A percentile compares a stretch with the other conserved stretches of the same genome.
phyloP scores from a whole-genome alignment of 345 rosid genomes.

The Gossypium thurberi region DNA sequence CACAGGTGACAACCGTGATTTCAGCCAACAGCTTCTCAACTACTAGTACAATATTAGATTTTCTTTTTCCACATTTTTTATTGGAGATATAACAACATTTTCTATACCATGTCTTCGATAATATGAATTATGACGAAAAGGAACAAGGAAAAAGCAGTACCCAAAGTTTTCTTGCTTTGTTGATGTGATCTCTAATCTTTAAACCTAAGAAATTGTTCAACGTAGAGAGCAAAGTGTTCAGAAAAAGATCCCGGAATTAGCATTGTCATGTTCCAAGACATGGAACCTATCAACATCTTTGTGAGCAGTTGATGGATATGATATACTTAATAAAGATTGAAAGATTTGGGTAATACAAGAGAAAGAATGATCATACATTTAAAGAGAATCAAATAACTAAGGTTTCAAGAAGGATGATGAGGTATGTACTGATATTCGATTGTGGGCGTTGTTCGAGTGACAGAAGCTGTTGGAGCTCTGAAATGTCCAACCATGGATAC shows the following conservation, averaged over 20 bases:
- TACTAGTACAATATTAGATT: background rate
- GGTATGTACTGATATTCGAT: conserved; percentile 57
- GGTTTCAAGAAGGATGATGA: conserved; percentile 28
- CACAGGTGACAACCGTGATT: background rate
- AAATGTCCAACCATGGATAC: conserved; percentile 91
- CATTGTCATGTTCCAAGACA: conserved; percentile 10
- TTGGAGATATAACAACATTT: too few species aligned
- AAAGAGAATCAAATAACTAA: background rate
- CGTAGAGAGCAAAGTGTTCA: too few species aligned
- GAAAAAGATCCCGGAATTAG: conserved; percentile 12
- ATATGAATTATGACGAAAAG: too few species aligned
- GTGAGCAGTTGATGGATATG: background rate
- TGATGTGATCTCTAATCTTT: too few species aligned
- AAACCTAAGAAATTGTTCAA: too few species aligned
- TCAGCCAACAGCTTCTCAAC: background rate
- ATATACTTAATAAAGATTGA: background rate
- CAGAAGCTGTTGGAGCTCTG: conserved; percentile 62
- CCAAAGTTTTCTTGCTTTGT: too few species aligned
- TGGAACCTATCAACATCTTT: background rate
- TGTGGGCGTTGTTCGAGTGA: conserved; percentile 60
- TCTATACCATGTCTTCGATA: too few species aligned
- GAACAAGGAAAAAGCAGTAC: too few species aligned
- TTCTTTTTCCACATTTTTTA: background rate
- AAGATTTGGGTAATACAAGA: conserved; percentile 21
- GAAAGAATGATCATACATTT: conserved; percentile 29